These are phyloP conservation scores for Candida arabinofermentans DNA, from an alignment of 805 yeast genomes.

Conservation along the genomic window DNA sequence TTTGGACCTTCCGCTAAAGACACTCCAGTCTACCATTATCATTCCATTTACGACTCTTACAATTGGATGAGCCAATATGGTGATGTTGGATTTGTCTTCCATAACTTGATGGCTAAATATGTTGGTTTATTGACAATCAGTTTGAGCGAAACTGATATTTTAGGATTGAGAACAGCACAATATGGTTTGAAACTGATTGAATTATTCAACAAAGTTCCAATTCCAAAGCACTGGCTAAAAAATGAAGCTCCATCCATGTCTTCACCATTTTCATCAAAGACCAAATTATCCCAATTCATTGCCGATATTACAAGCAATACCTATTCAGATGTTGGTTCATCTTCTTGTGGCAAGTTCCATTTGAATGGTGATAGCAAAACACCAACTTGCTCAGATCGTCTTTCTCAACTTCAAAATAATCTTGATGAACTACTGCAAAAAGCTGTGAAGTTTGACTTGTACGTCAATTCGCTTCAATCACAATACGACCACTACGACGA, in stretches of 20 bases:
- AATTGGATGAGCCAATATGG: conserved; percentile 64
- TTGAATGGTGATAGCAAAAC: no score
- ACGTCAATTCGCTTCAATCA: background rate
- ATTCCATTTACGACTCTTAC: conserved; percentile 69
- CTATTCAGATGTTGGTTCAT: background rate
- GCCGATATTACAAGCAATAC: background rate
- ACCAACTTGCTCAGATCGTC: conserved; percentile 10
- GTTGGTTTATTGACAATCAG: conserved; percentile 47
- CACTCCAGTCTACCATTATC: conserved; percentile 70
- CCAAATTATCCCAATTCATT: no score
- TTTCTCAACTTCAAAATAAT: conserved; percentile 27
- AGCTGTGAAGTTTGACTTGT: background rate
- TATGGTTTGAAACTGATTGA: conserved; percentile 51
- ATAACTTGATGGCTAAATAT: conserved; percentile 51
- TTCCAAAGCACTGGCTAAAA: conserved; percentile 25
- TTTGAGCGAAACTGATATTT: conserved; percentile 44
- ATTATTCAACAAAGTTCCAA: conserved; percentile 38
- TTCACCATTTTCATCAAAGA: no score
- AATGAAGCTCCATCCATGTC: background rate
- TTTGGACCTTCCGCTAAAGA: conserved; percentile 36
- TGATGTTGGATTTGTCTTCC: conserved; percentile 60
- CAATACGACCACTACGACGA: conserved; percentile 21
- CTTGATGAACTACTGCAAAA: conserved; percentile 19
- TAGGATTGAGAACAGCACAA: conserved; percentile 38
- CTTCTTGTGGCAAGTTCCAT: no score